Percentiles rank a stretch among this genome's conserved stretches.
These are phyloP conservation scores for Karstenula rhodostoma DNA, from an alignment of 2,329 filamentous ascomycete species.

Conservation along the genomic window DNA sequence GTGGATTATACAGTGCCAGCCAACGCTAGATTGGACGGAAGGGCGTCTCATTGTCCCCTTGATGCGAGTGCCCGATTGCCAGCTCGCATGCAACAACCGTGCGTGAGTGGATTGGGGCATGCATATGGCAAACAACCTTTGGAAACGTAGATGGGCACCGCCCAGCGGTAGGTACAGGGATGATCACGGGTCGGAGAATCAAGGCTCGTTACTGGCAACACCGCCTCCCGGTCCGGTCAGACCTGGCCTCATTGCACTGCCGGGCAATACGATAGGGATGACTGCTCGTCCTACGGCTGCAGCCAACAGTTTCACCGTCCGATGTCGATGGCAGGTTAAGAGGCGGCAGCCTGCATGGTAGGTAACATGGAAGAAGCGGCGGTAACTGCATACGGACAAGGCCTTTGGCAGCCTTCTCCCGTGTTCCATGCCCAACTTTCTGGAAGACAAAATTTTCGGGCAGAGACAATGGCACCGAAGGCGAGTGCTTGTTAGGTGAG, in stretches of 20 bases:
- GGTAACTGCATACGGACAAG: conserved; percentile 17
- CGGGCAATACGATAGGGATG: conserved; percentile 26
- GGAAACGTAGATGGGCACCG: conserved; percentile 17
- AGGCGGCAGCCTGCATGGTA: conserved; percentile 37
- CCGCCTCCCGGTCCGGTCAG: conserved; percentile 23
- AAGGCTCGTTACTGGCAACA: conserved; percentile 19
- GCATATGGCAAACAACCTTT: conserved; percentile 41
- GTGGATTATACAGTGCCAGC: conserved; percentile 28
- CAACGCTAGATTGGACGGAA: conserved; percentile 31
- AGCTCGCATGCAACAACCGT: conserved; percentile 41
- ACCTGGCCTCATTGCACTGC: conserved; percentile 31
- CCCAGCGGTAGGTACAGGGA: conserved; percentile 16
- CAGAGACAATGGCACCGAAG: neutral
- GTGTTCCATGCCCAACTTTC: conserved; percentile 30
- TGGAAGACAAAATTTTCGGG: conserved; percentile 20
- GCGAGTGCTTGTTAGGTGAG: neutral
- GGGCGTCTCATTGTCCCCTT: conserved; percentile 42
- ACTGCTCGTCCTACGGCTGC: conserved; percentile 34
- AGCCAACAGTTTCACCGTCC: conserved; percentile 33
- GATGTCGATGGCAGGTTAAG: conserved; percentile 21
- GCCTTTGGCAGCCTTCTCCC: conserved; percentile 24
- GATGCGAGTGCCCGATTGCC: conserved; percentile 41
- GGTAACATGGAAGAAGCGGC: conserved; percentile 27
- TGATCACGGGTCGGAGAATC: conserved; percentile 23
- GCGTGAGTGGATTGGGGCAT: conserved; percentile 29